A percentile compares a stretch with the other conserved stretches of the same genome.
Evolutionary conservation across 2,329 filamentous ascomycete species (phyloP).

Genomic region (Aspergillus aculeatinus): DNA sequence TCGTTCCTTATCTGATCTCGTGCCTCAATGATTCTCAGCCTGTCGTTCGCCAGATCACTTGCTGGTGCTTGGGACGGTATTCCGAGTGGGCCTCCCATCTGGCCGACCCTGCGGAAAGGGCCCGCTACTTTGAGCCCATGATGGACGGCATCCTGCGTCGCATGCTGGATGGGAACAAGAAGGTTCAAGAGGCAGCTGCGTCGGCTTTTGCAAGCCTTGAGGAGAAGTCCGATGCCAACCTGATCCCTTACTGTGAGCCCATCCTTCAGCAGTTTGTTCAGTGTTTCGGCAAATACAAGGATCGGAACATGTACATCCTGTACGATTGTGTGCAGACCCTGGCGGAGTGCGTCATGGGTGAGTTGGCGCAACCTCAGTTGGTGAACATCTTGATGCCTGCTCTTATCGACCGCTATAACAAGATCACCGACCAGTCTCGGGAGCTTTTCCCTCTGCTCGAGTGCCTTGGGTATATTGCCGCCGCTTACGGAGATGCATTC

Average conservation of each 20-base stretch:
- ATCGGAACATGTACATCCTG: slow-evolving; percentile 97
- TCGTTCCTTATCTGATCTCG: slow-evolving; percentile 86
- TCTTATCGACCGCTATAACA: slow-evolving; percentile 82
- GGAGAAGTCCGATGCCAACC: slow-evolving; percentile 78
- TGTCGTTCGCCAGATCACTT: slow-evolving; percentile 93
- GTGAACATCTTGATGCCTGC: slow-evolving; percentile 88
- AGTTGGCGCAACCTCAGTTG: slow-evolving; percentile 77
- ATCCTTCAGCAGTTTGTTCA: slow-evolving; percentile 90
- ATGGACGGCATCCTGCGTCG: slow-evolving; percentile 93
- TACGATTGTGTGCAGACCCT: slow-evolving; percentile 98
- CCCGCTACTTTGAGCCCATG: slow-evolving; percentile 85
- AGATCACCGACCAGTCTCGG: slow-evolving; percentile 80
- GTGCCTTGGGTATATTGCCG: slow-evolving; percentile 90
- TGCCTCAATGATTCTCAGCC: slow-evolving; percentile 82
- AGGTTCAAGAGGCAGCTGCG: slow-evolving; percentile 92
- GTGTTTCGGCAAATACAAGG: slow-evolving; percentile 95
- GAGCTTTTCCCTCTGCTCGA: slow-evolving; percentile 96
- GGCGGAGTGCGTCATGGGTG: slow-evolving; percentile 82
- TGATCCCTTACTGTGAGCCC: slow-evolving; percentile 82
- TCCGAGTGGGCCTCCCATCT: slow-evolving; percentile 87
- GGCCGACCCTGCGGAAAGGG: slow-evolving; percentile 63
- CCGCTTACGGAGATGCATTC: slow-evolving; percentile 78
- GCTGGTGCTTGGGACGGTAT: slow-evolving; percentile 94
- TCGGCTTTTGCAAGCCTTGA: slow-evolving; percentile 96
- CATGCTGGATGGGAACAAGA: slow-evolving; percentile 97